A percentile compares a stretch with the other conserved stretches of the same genome.
phyloP scores from a whole-genome alignment of 2,329 filamentous ascomycete species.

The Zymoseptoria tritici region DNA sequence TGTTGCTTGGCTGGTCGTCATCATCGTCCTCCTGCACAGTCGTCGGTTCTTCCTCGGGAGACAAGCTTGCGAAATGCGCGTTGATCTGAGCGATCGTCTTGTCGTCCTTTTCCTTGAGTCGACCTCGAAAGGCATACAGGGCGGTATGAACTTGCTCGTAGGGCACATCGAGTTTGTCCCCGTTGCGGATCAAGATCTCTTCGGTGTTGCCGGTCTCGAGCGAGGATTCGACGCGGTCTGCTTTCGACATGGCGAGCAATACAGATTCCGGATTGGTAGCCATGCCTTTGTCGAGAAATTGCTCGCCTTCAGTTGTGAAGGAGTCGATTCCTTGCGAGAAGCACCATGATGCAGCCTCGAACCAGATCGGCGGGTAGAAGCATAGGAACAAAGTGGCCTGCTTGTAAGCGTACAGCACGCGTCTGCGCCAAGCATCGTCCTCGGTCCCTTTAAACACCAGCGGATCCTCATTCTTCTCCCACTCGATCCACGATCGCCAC shows the following conservation, averaged over 20 bases:
- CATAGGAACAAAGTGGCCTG: constrained; percentile 87
- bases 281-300: constrained; percentile 75
- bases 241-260: constrained; percentile 79
- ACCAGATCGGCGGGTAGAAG: constrained; percentile 96
- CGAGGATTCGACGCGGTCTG: constrained; percentile 75
- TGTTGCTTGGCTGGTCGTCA: constrained; percentile 41
- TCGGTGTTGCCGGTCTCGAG: constrained; percentile 61
- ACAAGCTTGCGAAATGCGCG: constrained; percentile 44
- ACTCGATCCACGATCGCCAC: constrained; percentile 91
- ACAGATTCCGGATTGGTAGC: constrained; percentile 90
- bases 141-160: constrained; percentile 77
- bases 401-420: constrained; percentile 84
- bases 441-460: constrained; percentile 75
- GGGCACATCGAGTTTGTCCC: constrained; percentile 69
- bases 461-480: constrained; percentile 82
- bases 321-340: constrained; percentile 65
- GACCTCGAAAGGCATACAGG: constrained; percentile 78
- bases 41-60: constrained; percentile 32
- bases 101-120: constrained; percentile 58
- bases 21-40: constrained; percentile 44
- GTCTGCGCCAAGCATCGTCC: constrained; percentile 67
- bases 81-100: constrained; percentile 51
- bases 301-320: constrained; percentile 53
- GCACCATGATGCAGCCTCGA: constrained; percentile 88
- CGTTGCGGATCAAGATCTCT: constrained; percentile 58